Evolutionary conservation across 257 asterid species (phyloP).

Genomic region (Eucommia ulmoides): DNA sequence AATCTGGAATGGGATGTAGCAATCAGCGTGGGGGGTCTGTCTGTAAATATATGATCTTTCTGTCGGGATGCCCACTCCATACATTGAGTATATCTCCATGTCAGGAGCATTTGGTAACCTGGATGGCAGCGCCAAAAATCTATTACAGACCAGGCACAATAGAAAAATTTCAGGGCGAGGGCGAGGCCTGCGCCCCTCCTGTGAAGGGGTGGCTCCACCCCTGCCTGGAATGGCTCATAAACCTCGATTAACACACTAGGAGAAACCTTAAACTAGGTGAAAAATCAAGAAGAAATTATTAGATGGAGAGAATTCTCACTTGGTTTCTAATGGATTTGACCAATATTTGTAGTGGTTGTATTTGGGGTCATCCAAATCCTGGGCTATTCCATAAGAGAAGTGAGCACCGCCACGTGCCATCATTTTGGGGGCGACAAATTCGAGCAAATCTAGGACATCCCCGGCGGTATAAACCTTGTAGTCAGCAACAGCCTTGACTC

Average conservation of each 20-base stretch:
- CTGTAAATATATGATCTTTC: conserved; percentile 65
- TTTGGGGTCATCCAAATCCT: conserved; percentile 73
- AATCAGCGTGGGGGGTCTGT: conserved; percentile 42
- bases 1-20: conserved; percentile 68
- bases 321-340: conserved; percentile 93
- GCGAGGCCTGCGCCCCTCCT: no score
- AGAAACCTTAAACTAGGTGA: no score
- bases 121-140: no score
- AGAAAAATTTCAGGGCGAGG: neutral
- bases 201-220: no score
- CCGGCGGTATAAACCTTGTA: conserved; percentile 71
- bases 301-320: conserved; percentile 25
- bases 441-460: conserved; percentile 56
- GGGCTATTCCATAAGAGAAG: conserved; percentile 79
- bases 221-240: no score
- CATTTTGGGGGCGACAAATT: conserved; percentile 76
- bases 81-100: conserved; percentile 65
- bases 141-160: no score
- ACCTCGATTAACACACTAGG: no score
- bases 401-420: conserved; percentile 78
- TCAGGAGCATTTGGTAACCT: conserved; percentile 87
- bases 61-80: conserved; percentile 69
- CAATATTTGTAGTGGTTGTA: conserved; percentile 71
- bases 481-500: conserved; percentile 59
- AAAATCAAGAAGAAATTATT: no score